A percentile compares a stretch with the other conserved stretches of the same genome.
These are phyloP conservation scores for Ciborinia camelliae DNA, from an alignment of 2,329 filamentous ascomycete genomes.

Conservation along the genomic window DNA sequence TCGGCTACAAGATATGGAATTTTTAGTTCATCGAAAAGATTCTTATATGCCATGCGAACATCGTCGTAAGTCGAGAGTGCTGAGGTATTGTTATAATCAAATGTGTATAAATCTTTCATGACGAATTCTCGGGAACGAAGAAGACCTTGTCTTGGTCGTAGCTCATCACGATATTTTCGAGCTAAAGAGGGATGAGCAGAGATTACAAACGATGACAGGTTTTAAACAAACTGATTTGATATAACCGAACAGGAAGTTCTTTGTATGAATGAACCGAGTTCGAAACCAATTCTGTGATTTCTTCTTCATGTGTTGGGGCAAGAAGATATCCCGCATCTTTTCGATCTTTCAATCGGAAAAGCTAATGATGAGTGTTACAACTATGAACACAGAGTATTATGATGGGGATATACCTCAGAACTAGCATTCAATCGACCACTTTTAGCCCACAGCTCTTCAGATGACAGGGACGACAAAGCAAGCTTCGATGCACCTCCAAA, in stretches of 20 bases:
- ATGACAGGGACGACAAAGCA: slow-evolving; percentile 79
- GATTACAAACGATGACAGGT: too few species aligned
- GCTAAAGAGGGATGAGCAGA: slow-evolving; percentile 45
- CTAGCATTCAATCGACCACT: slow-evolving; percentile 75
- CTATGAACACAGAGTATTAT: not conserved
- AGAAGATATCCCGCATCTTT: slow-evolving; percentile 72
- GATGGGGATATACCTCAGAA: slow-evolving; percentile 60
- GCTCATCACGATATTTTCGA: slow-evolving; percentile 92
- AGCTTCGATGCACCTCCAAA: slow-evolving; percentile 69
- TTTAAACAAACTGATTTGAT: slow-evolving; percentile 70
- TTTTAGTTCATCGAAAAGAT: slow-evolving; percentile 77
- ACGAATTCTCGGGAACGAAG: slow-evolving; percentile 85
- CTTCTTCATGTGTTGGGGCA: slow-evolving; percentile 93
- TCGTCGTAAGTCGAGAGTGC: slow-evolving; percentile 77
- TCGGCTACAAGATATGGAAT: slow-evolving; percentile 81
- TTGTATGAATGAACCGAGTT: slow-evolving; percentile 76
- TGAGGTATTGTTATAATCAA: slow-evolving; percentile 65
- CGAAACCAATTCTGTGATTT: slow-evolving; percentile 80
- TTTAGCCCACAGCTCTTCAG: slow-evolving; percentile 76
- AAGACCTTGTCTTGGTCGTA: slow-evolving; percentile 81
- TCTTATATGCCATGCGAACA: slow-evolving; percentile 70
- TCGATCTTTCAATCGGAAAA: slow-evolving; percentile 78
- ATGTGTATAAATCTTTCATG: slow-evolving; percentile 99
- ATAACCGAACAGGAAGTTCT: slow-evolving; percentile 78
- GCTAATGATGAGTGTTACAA: slow-evolving; percentile 45